A percentile compares a stretch with the other conserved stretches of the same genome.
Conservation (phyloP, 2,329 filamentous ascomycete genomes). For the Westerdykella aurantiaca region DNA sequence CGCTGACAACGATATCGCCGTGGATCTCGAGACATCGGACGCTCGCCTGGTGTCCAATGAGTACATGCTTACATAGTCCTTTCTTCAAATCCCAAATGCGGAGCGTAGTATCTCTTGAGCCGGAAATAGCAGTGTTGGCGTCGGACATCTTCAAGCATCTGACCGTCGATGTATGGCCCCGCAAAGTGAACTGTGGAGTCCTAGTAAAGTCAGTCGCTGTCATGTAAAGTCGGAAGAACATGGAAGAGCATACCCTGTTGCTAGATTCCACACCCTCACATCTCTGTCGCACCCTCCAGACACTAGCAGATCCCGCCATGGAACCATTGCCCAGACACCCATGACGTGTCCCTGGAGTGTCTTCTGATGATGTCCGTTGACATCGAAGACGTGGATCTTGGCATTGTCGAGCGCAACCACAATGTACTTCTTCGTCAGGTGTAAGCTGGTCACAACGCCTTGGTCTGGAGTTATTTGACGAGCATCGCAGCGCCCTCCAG, state of each 20-base stretch:
- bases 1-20: constrained; percentile 94
- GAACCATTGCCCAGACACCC: constrained; percentile 99
- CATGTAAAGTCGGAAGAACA: neutral
- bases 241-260: constrained; percentile 64
- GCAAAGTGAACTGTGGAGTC: constrained; percentile 54
- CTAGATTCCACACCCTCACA: constrained; percentile 94
- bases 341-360: constrained; percentile 94
- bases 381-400: constrained; percentile 97
- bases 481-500: constrained; percentile 75
- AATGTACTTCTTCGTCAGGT: constrained; percentile 92
- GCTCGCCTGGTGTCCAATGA: constrained; percentile 92
- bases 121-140: constrained; percentile 87
- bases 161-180: constrained; percentile 94
- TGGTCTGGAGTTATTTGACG: constrained; percentile 93
- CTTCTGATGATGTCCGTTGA: constrained; percentile 78
- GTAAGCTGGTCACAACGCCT: constrained; percentile 91
- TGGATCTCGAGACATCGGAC: constrained; percentile 94
- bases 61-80: constrained; percentile 81
- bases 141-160: constrained; percentile 98
- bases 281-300: constrained; percentile 96
- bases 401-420: constrained; percentile 96
- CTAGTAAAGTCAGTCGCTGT: constrained; percentile 8
- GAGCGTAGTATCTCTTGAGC: constrained; percentile 88
- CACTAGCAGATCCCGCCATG: constrained; percentile 90
- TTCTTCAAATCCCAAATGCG: constrained; percentile 91